phyloP scores from a whole-genome alignment of 176 grass and related monocot species.

The Musa acuminata region DNA sequence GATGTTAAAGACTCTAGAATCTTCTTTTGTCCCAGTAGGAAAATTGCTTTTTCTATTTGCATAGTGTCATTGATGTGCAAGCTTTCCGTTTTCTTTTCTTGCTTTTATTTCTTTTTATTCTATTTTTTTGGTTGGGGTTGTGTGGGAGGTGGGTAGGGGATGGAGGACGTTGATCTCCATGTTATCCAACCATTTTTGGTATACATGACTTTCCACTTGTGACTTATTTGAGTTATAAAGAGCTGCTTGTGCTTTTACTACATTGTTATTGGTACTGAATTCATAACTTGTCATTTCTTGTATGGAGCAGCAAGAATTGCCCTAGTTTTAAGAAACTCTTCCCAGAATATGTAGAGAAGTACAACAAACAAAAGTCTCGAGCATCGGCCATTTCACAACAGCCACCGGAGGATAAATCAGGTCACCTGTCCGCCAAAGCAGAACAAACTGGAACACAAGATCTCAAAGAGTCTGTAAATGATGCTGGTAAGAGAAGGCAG shows the following conservation, averaged over 20 bases:
- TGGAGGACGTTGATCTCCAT: background rate
- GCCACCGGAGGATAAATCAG: slow-evolving; percentile 21
- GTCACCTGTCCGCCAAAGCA: slow-evolving; percentile 14
- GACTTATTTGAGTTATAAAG: background rate
- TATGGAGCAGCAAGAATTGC: slow-evolving; percentile 77
- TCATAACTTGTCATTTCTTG: background rate
- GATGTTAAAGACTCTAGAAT: background rate
- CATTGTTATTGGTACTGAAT: background rate
- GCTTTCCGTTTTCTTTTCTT: background rate
- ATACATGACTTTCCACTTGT: background rate
- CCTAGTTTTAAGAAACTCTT: slow-evolving; percentile 87
- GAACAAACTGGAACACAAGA: slow-evolving; percentile 25
- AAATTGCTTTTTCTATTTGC: background rate
- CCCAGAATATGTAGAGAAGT: slow-evolving; percentile 85
- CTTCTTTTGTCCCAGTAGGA: background rate
- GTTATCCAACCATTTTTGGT: background rate
- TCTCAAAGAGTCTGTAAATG: slow-evolving; percentile 10
- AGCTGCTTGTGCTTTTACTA: background rate
- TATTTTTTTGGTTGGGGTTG: no score
- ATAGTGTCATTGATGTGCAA: background rate
- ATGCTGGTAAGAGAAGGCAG: slow-evolving; percentile 38
- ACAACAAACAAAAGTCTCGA: slow-evolving; percentile 45
- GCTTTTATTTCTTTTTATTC: no score
- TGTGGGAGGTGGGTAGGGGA: no score
- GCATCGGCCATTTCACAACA: slow-evolving; percentile 21